Conservation (phyloP, 306 rosid genomes). For the Potentilla sterilis region DNA sequence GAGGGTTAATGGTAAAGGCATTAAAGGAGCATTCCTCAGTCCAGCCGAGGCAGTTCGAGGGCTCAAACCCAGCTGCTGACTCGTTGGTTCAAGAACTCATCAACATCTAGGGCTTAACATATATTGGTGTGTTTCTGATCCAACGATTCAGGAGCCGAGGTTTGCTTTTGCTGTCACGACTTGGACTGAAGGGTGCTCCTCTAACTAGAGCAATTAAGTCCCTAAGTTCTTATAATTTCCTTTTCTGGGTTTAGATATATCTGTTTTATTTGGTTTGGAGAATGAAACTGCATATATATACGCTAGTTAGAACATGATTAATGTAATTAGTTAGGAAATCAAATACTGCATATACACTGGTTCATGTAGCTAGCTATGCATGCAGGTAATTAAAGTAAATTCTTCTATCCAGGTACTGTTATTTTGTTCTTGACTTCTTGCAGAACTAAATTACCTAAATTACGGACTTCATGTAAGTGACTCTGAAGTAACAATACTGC, state of each 20-base stretch:
- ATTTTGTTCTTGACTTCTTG: neutral
- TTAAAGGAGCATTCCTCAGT: constrained; percentile 84
- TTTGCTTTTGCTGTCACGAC: constrained; percentile 64
- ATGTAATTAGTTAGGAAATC: neutral
- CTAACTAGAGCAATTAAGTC: neutral
- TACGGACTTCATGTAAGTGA: neutral
- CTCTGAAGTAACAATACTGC: neutral
- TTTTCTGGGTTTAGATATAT: neutral
- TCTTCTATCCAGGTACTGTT: neutral
- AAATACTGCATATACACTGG: neutral
- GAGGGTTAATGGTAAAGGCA: neutral
- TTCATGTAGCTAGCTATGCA: neutral
- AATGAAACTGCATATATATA: neutral
- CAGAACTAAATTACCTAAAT: neutral
- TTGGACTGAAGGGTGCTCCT: constrained; percentile 99
- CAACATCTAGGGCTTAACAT: neutral
- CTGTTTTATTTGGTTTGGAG: neutral
- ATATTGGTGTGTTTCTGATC: constrained; percentile 64
- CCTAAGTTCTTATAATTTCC: neutral
- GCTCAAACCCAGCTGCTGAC: constrained; percentile 82
- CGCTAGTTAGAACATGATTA: neutral
- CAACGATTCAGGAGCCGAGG: constrained; percentile 90
- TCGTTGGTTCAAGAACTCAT: constrained; percentile 79
- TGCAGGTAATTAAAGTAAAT: neutral
- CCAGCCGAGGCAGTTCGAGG: constrained; percentile 58